phyloP scores from a whole-genome alignment of 371 early-diverging fungal genomes.

The Cladochytrium tenue region DNA sequence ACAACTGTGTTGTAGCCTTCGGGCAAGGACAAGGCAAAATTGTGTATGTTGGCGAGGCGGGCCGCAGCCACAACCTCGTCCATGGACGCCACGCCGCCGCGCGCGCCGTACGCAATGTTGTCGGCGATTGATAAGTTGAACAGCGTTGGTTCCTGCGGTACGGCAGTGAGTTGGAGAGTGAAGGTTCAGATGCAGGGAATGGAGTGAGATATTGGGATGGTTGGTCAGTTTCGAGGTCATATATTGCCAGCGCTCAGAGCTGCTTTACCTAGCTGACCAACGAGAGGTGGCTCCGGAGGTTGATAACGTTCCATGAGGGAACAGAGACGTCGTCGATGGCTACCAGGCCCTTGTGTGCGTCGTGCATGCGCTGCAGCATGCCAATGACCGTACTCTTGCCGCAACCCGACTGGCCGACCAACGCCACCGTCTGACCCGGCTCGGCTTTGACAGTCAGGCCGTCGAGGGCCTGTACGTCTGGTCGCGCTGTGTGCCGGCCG shows the following conservation, averaged over 20 bases:
- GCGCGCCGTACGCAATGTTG: slow-evolving; percentile 42
- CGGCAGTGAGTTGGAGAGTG: no score
- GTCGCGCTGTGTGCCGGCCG: slow-evolving; percentile 72
- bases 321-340: slow-evolving; percentile 68
- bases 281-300: slow-evolving; percentile 74
- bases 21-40: slow-evolving; percentile 39
- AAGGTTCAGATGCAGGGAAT: no score
- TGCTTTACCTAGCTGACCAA: slow-evolving; percentile 74
- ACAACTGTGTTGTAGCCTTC: slow-evolving; percentile 71
- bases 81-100: slow-evolving; percentile 53
- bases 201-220: not conserved
- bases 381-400: slow-evolving; percentile 86
- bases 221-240: not conserved
- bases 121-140: slow-evolving; percentile 46
- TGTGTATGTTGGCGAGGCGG: slow-evolving; percentile 70
- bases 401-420: slow-evolving; percentile 70
- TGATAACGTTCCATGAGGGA: slow-evolving; percentile 59
- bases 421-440: slow-evolving; percentile 59
- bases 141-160: slow-evolving; percentile 44
- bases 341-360: slow-evolving; percentile 67
- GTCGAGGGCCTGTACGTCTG: slow-evolving; percentile 70
- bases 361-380: slow-evolving; percentile 66
- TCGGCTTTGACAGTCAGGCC: slow-evolving; percentile 70
- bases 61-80: slow-evolving; percentile 59
- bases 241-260: no score